phyloP scores from a whole-genome alignment of 495 filamentous ascomycete genomes.

The Aspergillus leporis region DNA sequence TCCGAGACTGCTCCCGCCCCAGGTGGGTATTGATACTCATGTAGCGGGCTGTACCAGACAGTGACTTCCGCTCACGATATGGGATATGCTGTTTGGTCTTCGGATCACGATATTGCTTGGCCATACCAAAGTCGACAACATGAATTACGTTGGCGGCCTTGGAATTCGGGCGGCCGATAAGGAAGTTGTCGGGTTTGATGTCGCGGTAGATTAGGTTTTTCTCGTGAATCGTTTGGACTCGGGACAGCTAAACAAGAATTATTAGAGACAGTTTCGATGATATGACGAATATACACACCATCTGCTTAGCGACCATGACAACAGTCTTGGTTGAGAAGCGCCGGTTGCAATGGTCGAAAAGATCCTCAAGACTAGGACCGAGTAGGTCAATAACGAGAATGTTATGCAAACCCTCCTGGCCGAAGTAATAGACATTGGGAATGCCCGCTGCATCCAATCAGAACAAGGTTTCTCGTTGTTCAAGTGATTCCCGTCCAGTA shows the following conservation, averaged over 20 bases:
- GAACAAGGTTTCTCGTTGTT: constrained; percentile 13
- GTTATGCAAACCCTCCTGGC: constrained; percentile 98
- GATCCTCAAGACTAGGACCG: constrained; percentile 92
- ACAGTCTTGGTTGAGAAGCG: constrained; percentile 97
- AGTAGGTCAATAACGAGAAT: constrained; percentile 98
- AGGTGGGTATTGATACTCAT: constrained; percentile 99
- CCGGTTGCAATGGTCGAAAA: constrained; percentile 97
- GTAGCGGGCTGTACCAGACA: constrained; percentile 96
- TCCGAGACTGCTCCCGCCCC: constrained; percentile 91
- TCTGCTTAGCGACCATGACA: constrained; percentile 99
- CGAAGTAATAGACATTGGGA: constrained; percentile 99
- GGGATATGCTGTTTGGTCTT: constrained; percentile 99
- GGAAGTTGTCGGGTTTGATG: constrained; percentile 99
- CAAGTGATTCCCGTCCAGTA: constrained; percentile 29
- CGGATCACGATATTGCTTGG: constrained; percentile 97
- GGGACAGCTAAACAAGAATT: constrained; percentile 67
- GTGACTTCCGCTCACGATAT: constrained; percentile 94
- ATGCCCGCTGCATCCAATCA: constrained; percentile 73
- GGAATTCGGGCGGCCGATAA: constrained; percentile 89
- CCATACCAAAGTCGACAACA: constrained; percentile 99
- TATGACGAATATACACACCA: constrained; percentile 60
- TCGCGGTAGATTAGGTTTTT: constrained; percentile 99
- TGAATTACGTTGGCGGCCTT: constrained; percentile 98
- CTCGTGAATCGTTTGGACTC: constrained; percentile 99
- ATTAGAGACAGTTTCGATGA: background rate